phyloP scores from a whole-genome alignment of 192 early-diverging fungal species.

The Dissophora globulifera region DNA sequence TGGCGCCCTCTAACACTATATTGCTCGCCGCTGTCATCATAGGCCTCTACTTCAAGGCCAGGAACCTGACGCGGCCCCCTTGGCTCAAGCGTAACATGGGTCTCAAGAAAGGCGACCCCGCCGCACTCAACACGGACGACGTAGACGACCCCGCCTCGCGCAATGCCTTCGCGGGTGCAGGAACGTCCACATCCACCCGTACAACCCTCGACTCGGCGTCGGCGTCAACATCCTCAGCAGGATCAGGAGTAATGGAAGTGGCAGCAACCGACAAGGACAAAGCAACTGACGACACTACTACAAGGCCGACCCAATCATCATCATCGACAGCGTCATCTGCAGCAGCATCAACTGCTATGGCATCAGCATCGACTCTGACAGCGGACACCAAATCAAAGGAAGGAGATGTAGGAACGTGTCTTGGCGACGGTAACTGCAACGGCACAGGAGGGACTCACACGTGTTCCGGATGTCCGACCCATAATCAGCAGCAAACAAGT shows the following conservation, averaged over 20 bases:
- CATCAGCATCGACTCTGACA: too few relatives aligned
- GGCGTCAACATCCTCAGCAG: too few relatives aligned
- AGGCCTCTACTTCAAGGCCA: slow-evolving; percentile 67
- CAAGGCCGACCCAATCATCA: background rate
- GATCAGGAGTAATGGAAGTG: too few relatives aligned
- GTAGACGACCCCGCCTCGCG: slow-evolving; percentile 67
- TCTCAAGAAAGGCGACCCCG: slow-evolving; percentile 45
- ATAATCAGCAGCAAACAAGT: slow-evolving; percentile 70
- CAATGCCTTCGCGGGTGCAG: slow-evolving; percentile 36
- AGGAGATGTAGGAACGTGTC: slow-evolving; percentile 55
- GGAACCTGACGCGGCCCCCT: slow-evolving; percentile 63
- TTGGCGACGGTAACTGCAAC: slow-evolving; percentile 81
- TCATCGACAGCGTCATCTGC: slow-evolving; percentile 5
- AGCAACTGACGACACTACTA: too few relatives aligned
- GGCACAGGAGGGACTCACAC: slow-evolving; percentile 74
- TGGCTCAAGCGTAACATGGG: slow-evolving; percentile 65
- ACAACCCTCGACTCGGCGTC: background rate
- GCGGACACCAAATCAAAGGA: background rate
- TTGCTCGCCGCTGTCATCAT: background rate
- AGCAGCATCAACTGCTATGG: slow-evolving; percentile 6
- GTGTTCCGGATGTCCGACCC: slow-evolving; percentile 78
- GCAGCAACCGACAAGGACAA: too few relatives aligned
- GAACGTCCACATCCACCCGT: background rate
- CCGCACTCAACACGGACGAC: slow-evolving; percentile 58
- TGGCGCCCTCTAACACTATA: background rate